Conservation (phyloP, 2,329 filamentous ascomycete genomes). For the Sarocladiaceae sp. region DNA sequence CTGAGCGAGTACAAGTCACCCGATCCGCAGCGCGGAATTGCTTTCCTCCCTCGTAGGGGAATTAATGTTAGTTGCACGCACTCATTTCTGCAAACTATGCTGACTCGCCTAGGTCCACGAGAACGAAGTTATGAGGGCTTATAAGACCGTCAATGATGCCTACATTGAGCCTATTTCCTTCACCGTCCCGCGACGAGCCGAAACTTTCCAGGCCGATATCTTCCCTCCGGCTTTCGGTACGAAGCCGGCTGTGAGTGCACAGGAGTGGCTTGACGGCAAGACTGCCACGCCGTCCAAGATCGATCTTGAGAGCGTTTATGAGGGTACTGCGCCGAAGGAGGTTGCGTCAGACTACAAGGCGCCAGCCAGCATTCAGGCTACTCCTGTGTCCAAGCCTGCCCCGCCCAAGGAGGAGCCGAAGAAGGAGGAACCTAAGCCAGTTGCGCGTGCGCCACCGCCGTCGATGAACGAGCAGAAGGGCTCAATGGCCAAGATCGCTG, state of each 20-base stretch:
- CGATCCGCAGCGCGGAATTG: slow-evolving; percentile 90
- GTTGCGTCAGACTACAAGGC: slow-evolving; percentile 64
- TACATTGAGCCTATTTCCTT: slow-evolving; percentile 98
- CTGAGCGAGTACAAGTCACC: slow-evolving; percentile 95
- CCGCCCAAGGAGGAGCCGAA: slow-evolving; percentile 36
- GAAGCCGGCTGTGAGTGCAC: slow-evolving; percentile 71
- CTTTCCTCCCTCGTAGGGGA: slow-evolving; percentile 89
- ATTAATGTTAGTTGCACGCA: slow-evolving; percentile 83
- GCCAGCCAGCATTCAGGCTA: slow-evolving; percentile 29
- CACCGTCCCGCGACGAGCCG: slow-evolving; percentile 86
- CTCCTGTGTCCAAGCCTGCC: slow-evolving; percentile 35
- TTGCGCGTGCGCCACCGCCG: slow-evolving; percentile 45
- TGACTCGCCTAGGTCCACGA: slow-evolving; percentile 94
- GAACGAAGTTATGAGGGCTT: slow-evolving; percentile 91
- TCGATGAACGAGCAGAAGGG: slow-evolving; percentile 78
- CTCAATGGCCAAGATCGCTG: slow-evolving; percentile 78
- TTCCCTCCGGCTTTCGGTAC: slow-evolving; percentile 78
- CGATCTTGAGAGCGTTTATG: slow-evolving; percentile 86
- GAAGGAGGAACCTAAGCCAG: slow-evolving; percentile 49
- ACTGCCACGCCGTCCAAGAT: slow-evolving; percentile 82
- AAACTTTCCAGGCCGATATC: slow-evolving; percentile 95
- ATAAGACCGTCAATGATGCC: slow-evolving; percentile 91
- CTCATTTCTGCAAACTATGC: slow-evolving; percentile 21
- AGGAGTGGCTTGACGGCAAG: slow-evolving; percentile 85
- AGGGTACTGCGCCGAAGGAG: slow-evolving; percentile 74